Conservation (phyloP, 2,329 filamentous ascomycete species). For the Biscogniauxia marginata region DNA sequence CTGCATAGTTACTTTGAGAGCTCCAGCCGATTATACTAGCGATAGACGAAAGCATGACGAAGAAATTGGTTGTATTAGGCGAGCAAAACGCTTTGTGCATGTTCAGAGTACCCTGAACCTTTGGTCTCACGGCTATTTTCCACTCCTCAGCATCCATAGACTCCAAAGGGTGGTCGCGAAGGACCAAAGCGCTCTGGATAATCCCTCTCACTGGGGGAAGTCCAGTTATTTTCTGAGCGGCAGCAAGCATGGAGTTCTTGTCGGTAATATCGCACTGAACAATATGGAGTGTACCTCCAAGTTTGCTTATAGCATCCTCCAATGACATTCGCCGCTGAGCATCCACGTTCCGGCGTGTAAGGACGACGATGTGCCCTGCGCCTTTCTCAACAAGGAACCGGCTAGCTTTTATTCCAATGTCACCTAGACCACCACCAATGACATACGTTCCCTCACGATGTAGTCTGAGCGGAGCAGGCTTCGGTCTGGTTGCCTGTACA, state of each 20-base stretch:
- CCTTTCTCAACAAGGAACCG: slow-evolving; percentile 27
- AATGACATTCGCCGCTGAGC: too few species aligned
- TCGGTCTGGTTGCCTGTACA: slow-evolving; percentile 18
- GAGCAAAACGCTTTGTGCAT: slow-evolving; percentile 11
- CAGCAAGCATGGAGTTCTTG: slow-evolving; percentile 21
- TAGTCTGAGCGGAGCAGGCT: slow-evolving; percentile 9
- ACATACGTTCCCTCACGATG: slow-evolving; percentile 28
- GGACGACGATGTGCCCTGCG: slow-evolving; percentile 30
- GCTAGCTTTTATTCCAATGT: slow-evolving; percentile 29
- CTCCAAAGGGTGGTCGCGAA: slow-evolving; percentile 9
- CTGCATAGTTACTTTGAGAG: slow-evolving; percentile 9
- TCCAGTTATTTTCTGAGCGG: slow-evolving; percentile 5
- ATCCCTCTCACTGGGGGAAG: slow-evolving; percentile 11
- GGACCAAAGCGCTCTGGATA: slow-evolving; percentile 9
- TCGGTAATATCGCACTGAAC: slow-evolving; percentile 36
- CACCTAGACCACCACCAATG: slow-evolving; percentile 35
- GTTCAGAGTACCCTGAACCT: slow-evolving; percentile 10
- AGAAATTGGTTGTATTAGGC: slow-evolving; percentile 19
- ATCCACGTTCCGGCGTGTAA: slow-evolving; percentile 28
- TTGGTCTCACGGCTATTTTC: slow-evolving; percentile 7
- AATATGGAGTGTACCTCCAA: slow-evolving; percentile 23
- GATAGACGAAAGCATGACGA: slow-evolving; percentile 21
- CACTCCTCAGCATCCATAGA: slow-evolving; percentile 16
- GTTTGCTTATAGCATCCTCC: slow-evolving; percentile 11
- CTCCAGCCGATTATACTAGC: slow-evolving; percentile 4